Evolutionary conservation across 768 basidiomycete species (phyloP).

Genomic region (Tylopilus plumbeoviolaceoides): DNA sequence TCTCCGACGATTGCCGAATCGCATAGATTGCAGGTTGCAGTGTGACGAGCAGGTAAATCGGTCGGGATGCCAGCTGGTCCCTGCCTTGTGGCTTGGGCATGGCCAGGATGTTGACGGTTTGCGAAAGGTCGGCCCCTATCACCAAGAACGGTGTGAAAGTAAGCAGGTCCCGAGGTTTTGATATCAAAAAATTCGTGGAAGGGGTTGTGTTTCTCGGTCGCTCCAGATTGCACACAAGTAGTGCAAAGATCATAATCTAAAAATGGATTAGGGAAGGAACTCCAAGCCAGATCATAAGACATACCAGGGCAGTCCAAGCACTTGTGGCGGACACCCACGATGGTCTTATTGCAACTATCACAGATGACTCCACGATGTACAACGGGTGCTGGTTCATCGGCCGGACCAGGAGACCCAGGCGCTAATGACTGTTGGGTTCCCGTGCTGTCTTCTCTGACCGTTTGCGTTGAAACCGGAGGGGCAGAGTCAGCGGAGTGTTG

Average conservation of each 20-base stretch:
- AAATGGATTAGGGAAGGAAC: constrained; percentile 1
- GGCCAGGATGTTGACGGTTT: constrained; percentile 3
- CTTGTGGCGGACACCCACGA: constrained; percentile 72
- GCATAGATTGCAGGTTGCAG: constrained; percentile 74
- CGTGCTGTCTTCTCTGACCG: neutral
- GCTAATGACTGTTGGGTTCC: neutral
- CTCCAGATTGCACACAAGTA: constrained; percentile 46
- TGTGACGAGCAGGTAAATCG: constrained; percentile 42
- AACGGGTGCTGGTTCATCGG: neutral
- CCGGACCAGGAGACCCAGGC: neutral
- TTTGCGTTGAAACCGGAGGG: neutral
- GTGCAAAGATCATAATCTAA: constrained; percentile 74
- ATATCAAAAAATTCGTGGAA: constrained; percentile 73
- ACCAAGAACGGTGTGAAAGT: constrained; percentile 56
- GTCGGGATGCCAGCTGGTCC: neutral
- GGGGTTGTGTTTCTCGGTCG: constrained; percentile 50
- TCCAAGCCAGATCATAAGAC: constrained; percentile 11
- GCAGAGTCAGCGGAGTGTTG: constrained; percentile 5
- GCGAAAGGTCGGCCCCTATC: constrained; percentile 30
- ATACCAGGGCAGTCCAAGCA: constrained; percentile 73
- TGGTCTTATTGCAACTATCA: constrained; percentile 53
- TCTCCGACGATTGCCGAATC: constrained; percentile 64
- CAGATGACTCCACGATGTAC: constrained; percentile 61
- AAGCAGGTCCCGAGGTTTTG: constrained; percentile 56
- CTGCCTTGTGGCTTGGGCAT: neutral